phyloP scores from a whole-genome alignment of 2,329 filamentous ascomycete species.

The Penicillium sp. region DNA sequence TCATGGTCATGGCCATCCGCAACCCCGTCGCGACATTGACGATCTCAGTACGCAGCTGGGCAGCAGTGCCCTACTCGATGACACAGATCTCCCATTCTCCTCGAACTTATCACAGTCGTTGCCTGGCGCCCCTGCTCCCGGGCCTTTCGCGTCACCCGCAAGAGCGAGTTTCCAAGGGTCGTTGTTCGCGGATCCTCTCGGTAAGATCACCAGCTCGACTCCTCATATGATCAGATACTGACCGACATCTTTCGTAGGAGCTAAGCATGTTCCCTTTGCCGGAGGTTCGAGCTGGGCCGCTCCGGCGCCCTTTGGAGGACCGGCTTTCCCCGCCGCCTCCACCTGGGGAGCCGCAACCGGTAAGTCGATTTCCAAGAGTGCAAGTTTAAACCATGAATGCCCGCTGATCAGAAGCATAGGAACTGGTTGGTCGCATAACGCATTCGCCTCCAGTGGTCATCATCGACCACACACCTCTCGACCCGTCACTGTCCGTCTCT shows the following conservation, averaged over 20 bases:
- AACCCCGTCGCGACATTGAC: slow-evolving; percentile 56
- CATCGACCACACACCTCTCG: slow-evolving; percentile 54
- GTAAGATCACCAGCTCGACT: slow-evolving; percentile 9
- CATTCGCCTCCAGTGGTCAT: slow-evolving; percentile 45
- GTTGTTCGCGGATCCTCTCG: slow-evolving; percentile 40
- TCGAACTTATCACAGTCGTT: slow-evolving; percentile 39
- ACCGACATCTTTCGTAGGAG: slow-evolving; percentile 22
- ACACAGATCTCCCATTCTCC: slow-evolving; percentile 64
- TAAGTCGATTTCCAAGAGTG: slow-evolving; percentile 14
- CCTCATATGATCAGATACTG: neutral
- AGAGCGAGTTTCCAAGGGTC: slow-evolving; percentile 40
- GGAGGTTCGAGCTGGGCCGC: slow-evolving; percentile 24
- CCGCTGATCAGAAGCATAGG: slow-evolving; percentile 27
- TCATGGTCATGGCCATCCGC: slow-evolving; percentile 36
- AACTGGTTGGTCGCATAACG: slow-evolving; percentile 43
- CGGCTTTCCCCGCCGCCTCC: slow-evolving; percentile 31
- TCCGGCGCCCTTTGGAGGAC: slow-evolving; percentile 32
- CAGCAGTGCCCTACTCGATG: slow-evolving; percentile 77
- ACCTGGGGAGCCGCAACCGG: slow-evolving; percentile 37
- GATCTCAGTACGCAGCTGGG: slow-evolving; percentile 74
- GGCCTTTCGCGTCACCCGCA: slow-evolving; percentile 37
- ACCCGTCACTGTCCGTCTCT: slow-evolving; percentile 62
- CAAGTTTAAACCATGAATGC: neutral
- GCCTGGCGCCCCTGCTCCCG: slow-evolving; percentile 50
- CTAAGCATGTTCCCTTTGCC: slow-evolving; percentile 32